Percentiles rank a stretch among this genome's conserved stretches.
Evolutionary conservation across 768 basidiomycete species (phyloP).

Genomic region (Bullera alba): DNA sequence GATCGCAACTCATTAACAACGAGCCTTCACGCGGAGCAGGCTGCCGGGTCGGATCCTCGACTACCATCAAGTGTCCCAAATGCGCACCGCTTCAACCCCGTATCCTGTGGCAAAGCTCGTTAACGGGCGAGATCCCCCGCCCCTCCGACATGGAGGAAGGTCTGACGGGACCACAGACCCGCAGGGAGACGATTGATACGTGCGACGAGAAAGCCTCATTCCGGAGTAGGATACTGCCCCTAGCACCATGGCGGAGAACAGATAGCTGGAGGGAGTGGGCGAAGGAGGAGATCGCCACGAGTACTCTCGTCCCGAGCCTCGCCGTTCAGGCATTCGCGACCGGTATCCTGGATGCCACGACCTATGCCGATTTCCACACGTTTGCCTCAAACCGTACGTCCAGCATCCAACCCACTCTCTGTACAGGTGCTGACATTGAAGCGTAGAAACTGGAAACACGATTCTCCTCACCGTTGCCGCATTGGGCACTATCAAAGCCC

Average conservation of each 20-base stretch:
- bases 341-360: slow-evolving; percentile 36
- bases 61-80: too few species aligned
- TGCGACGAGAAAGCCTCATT: too few species aligned
- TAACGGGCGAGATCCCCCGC: background rate
- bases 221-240: background rate
- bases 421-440: background rate
- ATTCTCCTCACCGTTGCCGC: slow-evolving; percentile 31
- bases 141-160: background rate
- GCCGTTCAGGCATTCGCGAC: slow-evolving; percentile 31
- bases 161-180: too few species aligned
- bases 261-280: slow-evolving; percentile 21
- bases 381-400: slow-evolving; percentile 36
- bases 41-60: too few species aligned
- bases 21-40: too few species aligned
- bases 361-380: slow-evolving; percentile 34
- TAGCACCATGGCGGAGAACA: slow-evolving; percentile 10
- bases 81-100: too few species aligned
- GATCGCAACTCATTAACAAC: too few species aligned
- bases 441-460: slow-evolving; percentile 33
- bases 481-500: slow-evolving; percentile 12
- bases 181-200: too few species aligned
- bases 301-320: slow-evolving; percentile 15
- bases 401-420: background rate
- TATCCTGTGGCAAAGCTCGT: too few species aligned
- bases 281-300: slow-evolving; percentile 14